Conservation (phyloP, 2,329 filamentous ascomycete genomes). For the Colletotrichum karsti region DNA sequence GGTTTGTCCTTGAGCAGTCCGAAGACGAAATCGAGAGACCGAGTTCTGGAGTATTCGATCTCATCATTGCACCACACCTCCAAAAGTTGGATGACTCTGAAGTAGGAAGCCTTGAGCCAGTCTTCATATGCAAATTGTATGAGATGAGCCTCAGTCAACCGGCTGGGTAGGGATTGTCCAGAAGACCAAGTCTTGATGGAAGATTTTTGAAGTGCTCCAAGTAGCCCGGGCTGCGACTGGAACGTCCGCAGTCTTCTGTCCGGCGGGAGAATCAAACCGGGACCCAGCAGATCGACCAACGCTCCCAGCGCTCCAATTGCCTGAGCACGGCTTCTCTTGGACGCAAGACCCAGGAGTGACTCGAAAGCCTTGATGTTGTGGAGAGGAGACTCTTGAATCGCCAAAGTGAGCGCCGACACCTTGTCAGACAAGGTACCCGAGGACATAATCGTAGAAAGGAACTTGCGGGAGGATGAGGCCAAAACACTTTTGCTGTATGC, state of each 20-base stretch:
- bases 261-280: constrained; percentile 83
- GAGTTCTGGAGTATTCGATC: constrained; percentile 89
- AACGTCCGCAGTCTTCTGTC: constrained; percentile 86
- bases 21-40: constrained; percentile 90
- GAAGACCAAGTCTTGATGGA: constrained; percentile 68
- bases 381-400: constrained; percentile 94
- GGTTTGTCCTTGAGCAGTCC: constrained; percentile 94
- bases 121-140: constrained; percentile 93
- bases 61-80: constrained; percentile 96
- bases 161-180: constrained; percentile 76
- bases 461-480: constrained; percentile 89
- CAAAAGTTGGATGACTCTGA: constrained; percentile 89
- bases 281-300: constrained; percentile 91
- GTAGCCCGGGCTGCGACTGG: constrained; percentile 78
- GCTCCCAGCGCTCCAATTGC: constrained; percentile 93
- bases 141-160: constrained; percentile 79
- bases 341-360: constrained; percentile 81
- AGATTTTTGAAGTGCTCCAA: constrained; percentile 73
- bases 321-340: constrained; percentile 92
- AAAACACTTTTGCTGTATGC: constrained; percentile 78
- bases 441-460: constrained; percentile 96
- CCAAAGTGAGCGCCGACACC: constrained; percentile 91
- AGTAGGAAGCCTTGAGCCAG: constrained; percentile 94
- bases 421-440: constrained; percentile 97
- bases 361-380: constrained; percentile 93